phyloP scores from a whole-genome alignment of 768 basidiomycete species.

The Terana coerulea region DNA sequence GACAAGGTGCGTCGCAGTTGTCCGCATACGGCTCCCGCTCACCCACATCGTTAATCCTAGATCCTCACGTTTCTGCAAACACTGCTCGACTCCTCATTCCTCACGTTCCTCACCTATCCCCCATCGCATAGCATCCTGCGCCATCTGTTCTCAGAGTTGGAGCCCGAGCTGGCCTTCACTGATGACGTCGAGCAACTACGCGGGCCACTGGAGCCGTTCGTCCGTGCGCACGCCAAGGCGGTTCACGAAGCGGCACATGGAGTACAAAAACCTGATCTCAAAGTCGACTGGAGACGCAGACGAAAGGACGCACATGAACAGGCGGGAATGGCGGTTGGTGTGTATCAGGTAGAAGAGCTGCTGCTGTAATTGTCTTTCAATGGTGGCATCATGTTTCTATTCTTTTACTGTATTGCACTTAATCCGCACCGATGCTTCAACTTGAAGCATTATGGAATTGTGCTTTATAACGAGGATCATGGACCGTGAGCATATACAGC shows the following conservation, averaged over 20 bases:
- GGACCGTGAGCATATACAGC: too few relatives aligned
- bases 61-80: slow-evolving; percentile 57
- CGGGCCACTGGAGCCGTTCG: slow-evolving; percentile 62
- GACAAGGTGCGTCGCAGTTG: slow-evolving; percentile 33
- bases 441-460: too few relatives aligned
- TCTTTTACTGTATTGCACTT: too few relatives aligned
- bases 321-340: slow-evolving; percentile 49
- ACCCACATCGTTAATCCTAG: slow-evolving; percentile 33
- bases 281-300: slow-evolving; percentile 32
- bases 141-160: slow-evolving; percentile 45
- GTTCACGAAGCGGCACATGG: slow-evolving; percentile 39
- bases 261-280: slow-evolving; percentile 19
- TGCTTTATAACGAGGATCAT: too few relatives aligned
- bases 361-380: slow-evolving; percentile 17
- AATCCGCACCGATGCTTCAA: too few relatives aligned
- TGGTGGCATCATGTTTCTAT: too few relatives aligned
- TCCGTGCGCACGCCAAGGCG: slow-evolving; percentile 46
- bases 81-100: slow-evolving; percentile 69
- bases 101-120: slow-evolving; percentile 60
- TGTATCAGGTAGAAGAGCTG: slow-evolving; percentile 73
- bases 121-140: slow-evolving; percentile 54
- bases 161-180: slow-evolving; percentile 49
- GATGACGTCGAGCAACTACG: slow-evolving; percentile 52
- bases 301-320: slow-evolving; percentile 51
- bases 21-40: too few relatives aligned